Evolutionary conservation across 2,329 filamentous ascomycete genomes (phyloP), one percentile per base, ranked within the genome.

Genomic region (Phyllosticta citriasiana): DNA sequence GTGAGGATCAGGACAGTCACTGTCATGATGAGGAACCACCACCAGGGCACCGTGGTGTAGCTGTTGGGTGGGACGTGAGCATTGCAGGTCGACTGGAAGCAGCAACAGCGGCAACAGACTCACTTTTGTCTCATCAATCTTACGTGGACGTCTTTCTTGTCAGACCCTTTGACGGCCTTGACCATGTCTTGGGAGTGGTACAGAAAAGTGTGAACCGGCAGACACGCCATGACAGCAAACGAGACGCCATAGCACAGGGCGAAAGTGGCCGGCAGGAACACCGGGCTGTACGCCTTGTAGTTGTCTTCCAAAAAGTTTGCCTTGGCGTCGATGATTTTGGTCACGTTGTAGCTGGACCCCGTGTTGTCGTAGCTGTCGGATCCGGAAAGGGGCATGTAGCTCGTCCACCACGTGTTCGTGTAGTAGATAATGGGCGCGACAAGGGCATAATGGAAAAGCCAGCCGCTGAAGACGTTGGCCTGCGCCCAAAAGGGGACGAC

Each of bases 351-450:
- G 0, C 65, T 63, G 0, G 73, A 66, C 2, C 84, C 87, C 0
- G 81, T 88, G 68, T 91, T 91, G 72, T 91, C 88, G 67, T 89
- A 90, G 25, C 63, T 54, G 19, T 58, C 56, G 7, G 60, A 62
- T 4, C 55, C 55, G 10, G 56, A 55, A 12, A 62, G 33, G 10
- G 60, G 60, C 19, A 62, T 19, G 16, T 72, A 74, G n/a, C 68
- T 61, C 14, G 59, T 57, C 59, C 59, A 61, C 76, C 76, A 78
- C 63, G 82, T 80, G 55, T 85, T 87, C 30, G 84, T 76, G 61
- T 78, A 79, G 64, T 78, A 78, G 0, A 79, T 55, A 0, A 74
- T 69, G 3, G 76, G 76, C 2, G 69, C 67, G 0, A 68, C 67
- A 7, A 74, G 66, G 16, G 70, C 64, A 2, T 73, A 65, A 22